Percentiles rank a stretch among this genome's conserved stretches.
Conservation (phyloP, 75 land plant genomes). For the Selaginella tamariscina region DNA sequence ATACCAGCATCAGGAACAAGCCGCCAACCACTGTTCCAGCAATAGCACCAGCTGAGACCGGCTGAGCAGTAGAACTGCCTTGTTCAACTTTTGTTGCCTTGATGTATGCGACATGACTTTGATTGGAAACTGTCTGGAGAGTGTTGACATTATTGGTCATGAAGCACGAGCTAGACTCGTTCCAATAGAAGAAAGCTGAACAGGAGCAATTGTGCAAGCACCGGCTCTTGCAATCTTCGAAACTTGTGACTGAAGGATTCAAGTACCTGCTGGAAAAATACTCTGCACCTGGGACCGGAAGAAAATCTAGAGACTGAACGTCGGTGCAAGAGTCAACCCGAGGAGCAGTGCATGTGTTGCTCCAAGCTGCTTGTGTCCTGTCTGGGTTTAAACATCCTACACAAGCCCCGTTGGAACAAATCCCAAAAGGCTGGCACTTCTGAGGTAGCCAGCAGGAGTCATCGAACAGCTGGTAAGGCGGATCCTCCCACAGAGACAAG, state of each 20-base stretch:
- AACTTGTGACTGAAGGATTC: constrained; percentile 1
- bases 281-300: constrained; percentile 4
- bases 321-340: not conserved
- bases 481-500: not conserved
- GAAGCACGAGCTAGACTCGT: constrained; percentile 3
- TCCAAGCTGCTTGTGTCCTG: constrained; percentile 1
- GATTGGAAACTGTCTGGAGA: constrained; percentile 3
- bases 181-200: constrained; percentile 2
- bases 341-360: constrained; percentile 3
- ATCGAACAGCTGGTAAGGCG: constrained; percentile 3
- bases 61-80: not conserved
- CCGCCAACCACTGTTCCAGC: constrained; percentile 4
- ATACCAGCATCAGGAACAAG: constrained; percentile 3
- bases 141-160: constrained; percentile 2
- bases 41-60: constrained; percentile 3
- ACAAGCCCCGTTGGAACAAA: constrained; percentile 3
- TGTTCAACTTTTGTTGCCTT: constrained; percentile 2
- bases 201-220: constrained; percentile 1
- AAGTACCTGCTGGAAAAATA: constrained; percentile 1
- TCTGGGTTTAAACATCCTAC: constrained; percentile 3
- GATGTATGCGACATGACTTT: constrained; percentile 1
- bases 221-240: not conserved
- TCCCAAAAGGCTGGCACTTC: constrained; percentile 3
- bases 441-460: constrained; percentile 4
- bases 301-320: constrained; percentile 1